Base-by-base conservation (phyloP, 2,329 filamentous ascomycete genomes). In the Penicillium sclerotiorum region DNA sequence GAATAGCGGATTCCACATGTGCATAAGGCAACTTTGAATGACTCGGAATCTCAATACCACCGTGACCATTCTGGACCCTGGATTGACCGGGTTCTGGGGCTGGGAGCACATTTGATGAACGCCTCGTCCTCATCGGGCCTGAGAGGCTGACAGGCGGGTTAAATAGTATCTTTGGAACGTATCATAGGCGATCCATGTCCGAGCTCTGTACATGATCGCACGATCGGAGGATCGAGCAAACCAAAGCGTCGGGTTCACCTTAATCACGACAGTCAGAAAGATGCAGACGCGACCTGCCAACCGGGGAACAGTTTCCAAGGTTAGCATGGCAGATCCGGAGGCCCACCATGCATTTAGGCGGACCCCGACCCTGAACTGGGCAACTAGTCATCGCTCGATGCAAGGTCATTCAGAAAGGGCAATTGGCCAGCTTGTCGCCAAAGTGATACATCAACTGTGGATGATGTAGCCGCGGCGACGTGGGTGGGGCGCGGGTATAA, bases 181-280 rank as follows among this genome's bases (percentile, higher is more conserved):
- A 13, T 40, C 22, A 27, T 18, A n/a, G 8, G 5, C 21, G 25
- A 41, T 17, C 23, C 13, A 4, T 3, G 22, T 8, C 12, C 21
- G 18, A 17, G 11, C 5, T 15, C 39, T 25, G 32, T 5, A 32
- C 5, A 32, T 13, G 8, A 36, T 36, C 33, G 33, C 22, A 12
- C 23, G 46, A 47, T 52, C 35, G 33, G 46, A 33, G 35, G 44
- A 57, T 55, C 51, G 40, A 23, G 39, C 49, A 27, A 54, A 52
- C 52, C 52, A 52, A 11, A 36, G 11, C 33, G 28, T 22, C 37
- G 43, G 46, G 35, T 11, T 9, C n/a, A 9, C 6, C 15, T 20
- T 25, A 22, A 48, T 49, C 38, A 20, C 2, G 20, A 4, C 17
- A 17, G 39, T 21, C 18, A 39, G 12, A 30, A 25, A 17, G 18